A percentile compares a stretch with the other conserved stretches of the same genome.
phyloP scores from a whole-genome alignment of 257 asterid genomes.

The Mitragyna speciosa region DNA sequence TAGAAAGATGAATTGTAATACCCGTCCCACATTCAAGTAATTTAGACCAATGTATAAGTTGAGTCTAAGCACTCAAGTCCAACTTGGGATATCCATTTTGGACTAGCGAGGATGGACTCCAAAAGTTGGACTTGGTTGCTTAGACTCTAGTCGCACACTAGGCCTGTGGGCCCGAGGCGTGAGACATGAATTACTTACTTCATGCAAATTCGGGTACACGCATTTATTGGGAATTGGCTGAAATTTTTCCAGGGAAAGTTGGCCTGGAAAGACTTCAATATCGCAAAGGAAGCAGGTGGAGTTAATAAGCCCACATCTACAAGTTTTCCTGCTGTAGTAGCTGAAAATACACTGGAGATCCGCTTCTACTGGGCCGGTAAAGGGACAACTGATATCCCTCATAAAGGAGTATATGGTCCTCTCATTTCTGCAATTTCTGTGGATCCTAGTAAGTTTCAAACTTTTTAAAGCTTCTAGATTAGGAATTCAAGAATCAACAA shows the following conservation, averaged over 20 bases:
- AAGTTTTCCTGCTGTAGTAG: constrained; percentile 51
- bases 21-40: no score
- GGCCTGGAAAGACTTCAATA: constrained; percentile 72
- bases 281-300: constrained; percentile 75
- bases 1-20: no score
- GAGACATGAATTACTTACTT: background rate
- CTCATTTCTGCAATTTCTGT: constrained; percentile 39
- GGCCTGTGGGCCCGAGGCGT: no score
- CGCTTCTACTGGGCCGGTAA: constrained; percentile 40
- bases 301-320: constrained; percentile 44
- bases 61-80: no score
- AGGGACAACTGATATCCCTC: constrained; percentile 28
- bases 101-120: no score
- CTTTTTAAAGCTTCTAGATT: background rate
- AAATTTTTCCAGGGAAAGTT: constrained; percentile 46
- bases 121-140: no score
- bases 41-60: no score
- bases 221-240: background rate
- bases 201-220: background rate
- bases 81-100: no score
- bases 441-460: constrained; percentile 26
- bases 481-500: background rate
- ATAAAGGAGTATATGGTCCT: constrained; percentile 32
- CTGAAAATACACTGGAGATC: constrained; percentile 42
- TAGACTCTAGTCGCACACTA: no score